Conservation (phyloP, 805 yeast species). For the Debaryomyces hansenii region DNA sequence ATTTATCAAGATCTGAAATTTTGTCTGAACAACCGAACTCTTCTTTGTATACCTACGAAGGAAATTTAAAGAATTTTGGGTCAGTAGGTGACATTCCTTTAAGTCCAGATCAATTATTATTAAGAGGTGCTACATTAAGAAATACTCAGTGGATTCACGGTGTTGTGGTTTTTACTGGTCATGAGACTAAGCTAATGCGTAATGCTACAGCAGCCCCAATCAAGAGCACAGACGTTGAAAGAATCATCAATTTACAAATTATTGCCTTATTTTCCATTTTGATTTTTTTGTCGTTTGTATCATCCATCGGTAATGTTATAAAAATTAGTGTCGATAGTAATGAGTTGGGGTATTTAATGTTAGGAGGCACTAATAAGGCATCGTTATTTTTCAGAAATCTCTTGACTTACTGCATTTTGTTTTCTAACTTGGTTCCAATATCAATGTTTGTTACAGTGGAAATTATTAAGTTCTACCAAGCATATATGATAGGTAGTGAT, state of each 20-base stretch:
- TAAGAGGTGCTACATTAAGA: constrained; percentile 93
- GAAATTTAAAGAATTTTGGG: constrained; percentile 65
- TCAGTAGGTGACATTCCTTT: constrained; percentile 58
- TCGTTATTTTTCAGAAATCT: constrained; percentile 81
- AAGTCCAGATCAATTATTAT: constrained; percentile 84
- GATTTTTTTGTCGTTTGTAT: constrained; percentile 71
- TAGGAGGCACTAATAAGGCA: constrained; percentile 67
- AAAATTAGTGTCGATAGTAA: constrained; percentile 55
- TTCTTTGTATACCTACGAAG: constrained; percentile 92
- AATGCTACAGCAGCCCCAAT: constrained; percentile 99
- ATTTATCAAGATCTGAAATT: constrained; percentile 40
- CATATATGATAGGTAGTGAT: constrained; percentile 89
- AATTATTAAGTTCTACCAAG: constrained; percentile 92
- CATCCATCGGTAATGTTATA: constrained; percentile 85
- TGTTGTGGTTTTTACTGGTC: constrained; percentile 92
- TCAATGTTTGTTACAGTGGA: constrained; percentile 96
- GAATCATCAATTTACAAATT: constrained; percentile 90
- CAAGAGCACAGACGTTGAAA: constrained; percentile 94
- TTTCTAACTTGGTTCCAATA: constrained; percentile 96
- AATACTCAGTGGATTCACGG: constrained; percentile 97
- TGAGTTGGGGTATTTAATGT: constrained; percentile 60
- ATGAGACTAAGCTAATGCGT: constrained; percentile 96
- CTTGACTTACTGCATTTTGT: constrained; percentile 93
- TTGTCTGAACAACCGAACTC: constrained; percentile 92
- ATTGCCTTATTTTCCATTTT: constrained; percentile 82